Evolutionary conservation across 164 flowering plant genomes (phyloP).

Genomic region (Buxus sempervirens): DNA sequence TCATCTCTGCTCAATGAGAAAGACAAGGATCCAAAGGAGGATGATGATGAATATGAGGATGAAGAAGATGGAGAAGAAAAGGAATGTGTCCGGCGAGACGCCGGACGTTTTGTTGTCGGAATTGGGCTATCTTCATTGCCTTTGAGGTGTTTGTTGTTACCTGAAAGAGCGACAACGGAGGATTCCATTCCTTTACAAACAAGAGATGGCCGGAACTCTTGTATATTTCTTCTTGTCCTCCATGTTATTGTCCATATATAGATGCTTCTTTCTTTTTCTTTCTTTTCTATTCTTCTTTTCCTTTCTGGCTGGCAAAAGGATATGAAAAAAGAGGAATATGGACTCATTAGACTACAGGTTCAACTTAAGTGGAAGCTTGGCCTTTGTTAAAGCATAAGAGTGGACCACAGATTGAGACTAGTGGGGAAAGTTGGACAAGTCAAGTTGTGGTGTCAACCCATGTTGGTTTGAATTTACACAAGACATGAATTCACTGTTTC

Average conservation of each 20-base stretch:
- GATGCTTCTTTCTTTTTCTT: not conserved
- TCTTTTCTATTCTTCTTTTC: not conserved
- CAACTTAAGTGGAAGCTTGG: too few species aligned
- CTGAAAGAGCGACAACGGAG: not conserved
- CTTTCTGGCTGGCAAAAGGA: too few species aligned
- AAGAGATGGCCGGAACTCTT: not conserved
- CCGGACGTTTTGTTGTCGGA: conserved; percentile 6
- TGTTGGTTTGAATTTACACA: too few species aligned
- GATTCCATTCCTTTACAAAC: conserved; percentile 5
- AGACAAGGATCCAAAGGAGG: conserved; percentile 21
- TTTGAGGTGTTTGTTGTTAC: not conserved
- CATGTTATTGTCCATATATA: not conserved
- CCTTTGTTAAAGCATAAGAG: too few species aligned
- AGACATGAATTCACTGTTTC: too few species aligned
- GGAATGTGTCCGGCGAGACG: conserved; percentile 15
- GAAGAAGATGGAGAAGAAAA: conserved; percentile 13
- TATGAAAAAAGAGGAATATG: too few species aligned
- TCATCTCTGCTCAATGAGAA: conserved; percentile 6
- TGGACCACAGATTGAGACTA: too few species aligned
- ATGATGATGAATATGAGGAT: conserved; percentile 23
- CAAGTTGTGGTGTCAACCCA: too few species aligned
- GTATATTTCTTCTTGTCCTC: not conserved
- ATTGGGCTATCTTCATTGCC: not conserved
- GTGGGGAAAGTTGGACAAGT: too few species aligned
- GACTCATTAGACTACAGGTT: too few species aligned